A percentile compares a stretch with the other conserved stretches of the same genome.
Conservation (phyloP, 2,329 filamentous ascomycete genomes). For the Aspergillus uvarum region DNA sequence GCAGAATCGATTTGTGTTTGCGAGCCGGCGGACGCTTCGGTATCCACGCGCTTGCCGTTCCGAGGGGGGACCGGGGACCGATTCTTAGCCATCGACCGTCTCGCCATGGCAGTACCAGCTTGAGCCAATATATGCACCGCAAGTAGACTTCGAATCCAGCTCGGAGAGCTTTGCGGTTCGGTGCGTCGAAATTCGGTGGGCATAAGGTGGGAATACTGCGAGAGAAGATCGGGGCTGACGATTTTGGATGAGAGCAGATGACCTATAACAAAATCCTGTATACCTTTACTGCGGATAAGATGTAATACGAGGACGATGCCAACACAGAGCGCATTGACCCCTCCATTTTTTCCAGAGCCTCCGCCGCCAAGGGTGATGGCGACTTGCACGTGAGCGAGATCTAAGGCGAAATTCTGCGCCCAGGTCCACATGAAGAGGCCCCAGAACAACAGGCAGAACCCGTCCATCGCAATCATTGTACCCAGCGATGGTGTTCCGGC, state of each 20-base stretch:
- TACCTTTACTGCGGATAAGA: conserved; percentile 46
- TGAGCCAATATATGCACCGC: conserved; percentile 52
- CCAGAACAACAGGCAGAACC: conserved; percentile 80
- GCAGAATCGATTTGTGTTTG: conserved; percentile 44
- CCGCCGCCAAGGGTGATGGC: conserved; percentile 86
- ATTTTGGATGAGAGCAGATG: conserved; percentile 47
- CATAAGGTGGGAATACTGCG: conserved; percentile 45
- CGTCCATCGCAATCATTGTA: conserved; percentile 80
- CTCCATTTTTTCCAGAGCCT: conserved; percentile 51
- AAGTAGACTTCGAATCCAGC: conserved; percentile 49
- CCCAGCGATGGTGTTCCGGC: conserved; percentile 82
- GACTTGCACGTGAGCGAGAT: conserved; percentile 89
- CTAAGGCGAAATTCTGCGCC: conserved; percentile 82
- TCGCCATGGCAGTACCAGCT: conserved; percentile 48
- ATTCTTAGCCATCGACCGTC: conserved; percentile 48
- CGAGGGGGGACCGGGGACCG: conserved; percentile 42
- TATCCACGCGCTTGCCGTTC: conserved; percentile 45
- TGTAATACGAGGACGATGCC: conserved; percentile 48
- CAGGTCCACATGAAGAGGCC: conserved; percentile 78
- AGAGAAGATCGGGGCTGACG: conserved; percentile 43
- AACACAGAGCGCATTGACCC: conserved; percentile 48
- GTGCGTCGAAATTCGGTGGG: conserved; percentile 45
- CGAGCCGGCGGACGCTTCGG: conserved; percentile 47
- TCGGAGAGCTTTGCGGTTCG: conserved; percentile 44
- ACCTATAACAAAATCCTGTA: conserved; percentile 51